A percentile compares a stretch with the other conserved stretches of the same genome.
Evolutionary conservation across 2,329 filamentous ascomycete genomes (phyloP).

Genomic region (Hortaea werneckii): DNA sequence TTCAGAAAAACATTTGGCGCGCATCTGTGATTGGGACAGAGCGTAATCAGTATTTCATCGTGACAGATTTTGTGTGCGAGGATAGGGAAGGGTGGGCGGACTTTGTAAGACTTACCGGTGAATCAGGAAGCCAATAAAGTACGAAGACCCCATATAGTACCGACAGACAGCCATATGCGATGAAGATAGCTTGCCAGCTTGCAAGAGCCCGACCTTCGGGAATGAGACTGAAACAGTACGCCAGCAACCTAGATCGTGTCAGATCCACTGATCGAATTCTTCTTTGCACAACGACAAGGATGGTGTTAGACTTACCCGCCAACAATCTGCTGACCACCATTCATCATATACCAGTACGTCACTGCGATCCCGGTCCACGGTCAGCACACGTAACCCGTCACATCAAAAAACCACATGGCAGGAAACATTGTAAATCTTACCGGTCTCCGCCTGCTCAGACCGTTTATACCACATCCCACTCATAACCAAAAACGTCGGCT

Average conservation of each 20-base stretch:
- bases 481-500: slow-evolving; percentile 58
- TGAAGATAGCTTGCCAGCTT: slow-evolving; percentile 59
- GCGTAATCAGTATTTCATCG: no score
- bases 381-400: no score
- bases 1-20: slow-evolving; percentile 58
- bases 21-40: slow-evolving; percentile 62
- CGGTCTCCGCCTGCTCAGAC: slow-evolving; percentile 47
- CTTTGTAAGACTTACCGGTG: no score
- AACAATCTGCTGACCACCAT: slow-evolving; percentile 61
- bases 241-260: slow-evolving; percentile 19
- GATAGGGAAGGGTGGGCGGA: no score
- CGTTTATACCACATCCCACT: slow-evolving; percentile 56
- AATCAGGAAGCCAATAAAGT: slow-evolving; percentile 33
- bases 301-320: slow-evolving; percentile 37
- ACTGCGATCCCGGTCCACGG: background rate
- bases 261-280: no score
- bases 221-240: slow-evolving; percentile 10
- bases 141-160: slow-evolving; percentile 57
- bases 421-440: background rate
- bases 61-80: no score
- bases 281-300: slow-evolving; percentile 49
- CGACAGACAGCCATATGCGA: slow-evolving; percentile 54
- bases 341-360: slow-evolving; percentile 23
- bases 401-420: no score
- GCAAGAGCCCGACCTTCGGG: slow-evolving; percentile 9